phyloP scores from a whole-genome alignment of 2,329 filamentous ascomycete genomes.

The Penicillium expansum region DNA sequence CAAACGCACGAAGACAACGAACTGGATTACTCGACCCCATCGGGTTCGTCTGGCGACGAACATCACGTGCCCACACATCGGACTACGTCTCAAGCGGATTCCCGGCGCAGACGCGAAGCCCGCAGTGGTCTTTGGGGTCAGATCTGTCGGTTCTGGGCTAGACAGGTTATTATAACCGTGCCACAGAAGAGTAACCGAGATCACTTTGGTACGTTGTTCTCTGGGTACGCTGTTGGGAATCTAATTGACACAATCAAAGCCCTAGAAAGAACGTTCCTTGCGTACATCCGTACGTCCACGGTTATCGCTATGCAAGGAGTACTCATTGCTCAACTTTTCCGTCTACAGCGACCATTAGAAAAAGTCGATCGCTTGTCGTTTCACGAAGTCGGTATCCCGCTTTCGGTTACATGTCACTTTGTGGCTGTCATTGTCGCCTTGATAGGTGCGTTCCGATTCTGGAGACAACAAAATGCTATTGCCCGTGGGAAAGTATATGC shows the following conservation, averaged over 20 bases:
- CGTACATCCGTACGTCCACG: conserved; percentile 68
- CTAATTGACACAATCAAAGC: conserved; percentile 46
- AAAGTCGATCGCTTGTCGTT: conserved; percentile 53
- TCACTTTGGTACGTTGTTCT: conserved; percentile 37
- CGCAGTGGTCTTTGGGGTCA: conserved; percentile 56
- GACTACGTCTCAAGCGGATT: conserved; percentile 23
- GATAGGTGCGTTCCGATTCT: conserved; percentile 59
- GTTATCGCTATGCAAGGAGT: conserved; percentile 66
- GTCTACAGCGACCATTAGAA: conserved; percentile 45
- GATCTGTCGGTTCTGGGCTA: conserved; percentile 81
- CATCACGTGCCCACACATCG: conserved; percentile 27
- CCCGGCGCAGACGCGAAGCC: conserved; percentile 8
- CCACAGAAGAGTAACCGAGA: conserved; percentile 43
- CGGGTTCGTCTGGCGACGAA: conserved; percentile 36
- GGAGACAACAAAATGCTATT: conserved; percentile 60
- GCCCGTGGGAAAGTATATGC: conserved; percentile 56
- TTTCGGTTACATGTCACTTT: conserved; percentile 48
- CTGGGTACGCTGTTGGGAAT: no score
- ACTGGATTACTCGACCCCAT: conserved; percentile 24
- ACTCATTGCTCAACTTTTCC: conserved; percentile 65
- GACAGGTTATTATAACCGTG: conserved; percentile 40
- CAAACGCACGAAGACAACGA: conserved; percentile 30
- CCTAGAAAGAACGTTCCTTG: conserved; percentile 73
- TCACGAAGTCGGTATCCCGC: conserved; percentile 58
- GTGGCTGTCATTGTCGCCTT: conserved; percentile 52